These are phyloP conservation scores for Talaromyces sp. DNA, from an alignment of 2,329 filamentous ascomycete genomes.

Conservation along the genomic window DNA sequence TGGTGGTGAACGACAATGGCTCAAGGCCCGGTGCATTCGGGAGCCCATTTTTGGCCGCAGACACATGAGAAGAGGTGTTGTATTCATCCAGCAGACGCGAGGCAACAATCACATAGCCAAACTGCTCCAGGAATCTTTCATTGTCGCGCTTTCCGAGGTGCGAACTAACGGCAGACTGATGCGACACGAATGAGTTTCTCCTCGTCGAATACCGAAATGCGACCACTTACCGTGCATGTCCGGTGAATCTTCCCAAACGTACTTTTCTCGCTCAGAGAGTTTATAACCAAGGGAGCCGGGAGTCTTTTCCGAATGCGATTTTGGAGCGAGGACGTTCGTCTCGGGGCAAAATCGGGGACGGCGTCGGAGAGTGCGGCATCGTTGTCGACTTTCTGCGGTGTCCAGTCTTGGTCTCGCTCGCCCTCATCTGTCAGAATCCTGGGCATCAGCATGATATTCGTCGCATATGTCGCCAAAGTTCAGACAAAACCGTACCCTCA, in stretches of 20 bases:
- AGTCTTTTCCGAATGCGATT: constrained; percentile 45
- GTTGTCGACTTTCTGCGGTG: constrained; percentile 24
- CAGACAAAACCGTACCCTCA: constrained; percentile 62
- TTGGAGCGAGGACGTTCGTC: constrained; percentile 45
- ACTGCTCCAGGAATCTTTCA: constrained; percentile 81
- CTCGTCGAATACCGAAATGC: not conserved
- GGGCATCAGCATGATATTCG: constrained; percentile 9
- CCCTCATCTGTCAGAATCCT: constrained; percentile 37
- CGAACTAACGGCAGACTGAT: constrained; percentile 29
- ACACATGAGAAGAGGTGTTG: constrained; percentile 36
- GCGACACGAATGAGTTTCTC: not conserved
- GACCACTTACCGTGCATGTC: constrained; percentile 9
- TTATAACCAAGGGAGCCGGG: constrained; percentile 42
- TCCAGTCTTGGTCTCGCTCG: constrained; percentile 38
- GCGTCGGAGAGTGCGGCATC: constrained; percentile 19
- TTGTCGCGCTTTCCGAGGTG: constrained; percentile 70
- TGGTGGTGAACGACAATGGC: constrained; percentile 32
- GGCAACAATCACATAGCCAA: constrained; percentile 87
- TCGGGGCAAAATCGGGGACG: constrained; percentile 45
- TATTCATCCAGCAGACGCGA: constrained; percentile 77
- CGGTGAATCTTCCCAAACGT: constrained; percentile 7
- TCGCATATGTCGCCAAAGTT: constrained; percentile 10
- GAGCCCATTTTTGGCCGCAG: constrained; percentile 27
- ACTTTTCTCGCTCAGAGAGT: constrained; percentile 21
- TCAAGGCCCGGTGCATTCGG: constrained; percentile 25